Base-by-base conservation (phyloP, 129 eudicot genomes). In the Deinandra increscens region DNA sequence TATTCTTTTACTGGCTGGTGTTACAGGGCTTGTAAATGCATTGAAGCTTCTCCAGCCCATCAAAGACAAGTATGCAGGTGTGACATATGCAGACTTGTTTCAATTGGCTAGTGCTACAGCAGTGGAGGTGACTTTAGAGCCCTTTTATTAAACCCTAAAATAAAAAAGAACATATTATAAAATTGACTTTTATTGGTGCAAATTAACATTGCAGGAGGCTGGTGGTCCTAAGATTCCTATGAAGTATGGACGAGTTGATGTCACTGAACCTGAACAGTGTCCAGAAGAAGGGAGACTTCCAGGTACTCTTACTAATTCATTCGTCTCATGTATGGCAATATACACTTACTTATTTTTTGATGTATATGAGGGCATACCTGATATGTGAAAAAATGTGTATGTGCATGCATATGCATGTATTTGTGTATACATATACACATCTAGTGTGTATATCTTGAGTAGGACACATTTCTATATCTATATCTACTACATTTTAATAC, bases 251-350 rank as follows among this genome's bases (percentile, higher is more conserved):
- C 83, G 99, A 74, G 90, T 87, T 41, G 99, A 93, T 83, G 97
- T 84, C 36, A 43, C 97, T 67, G 84, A 62, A 60, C 92, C 99
- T 59, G 92, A 83, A 0, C 87, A 89, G 73, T 93, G 97, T 75
- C 99, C 99, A 69, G 99, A 93, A 85, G 99, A 93, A 83, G 99
- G 99, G 75, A 85, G 99, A 75, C 97, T 93, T 46, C 97, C 99
- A 23, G 99, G 99, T 93, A 66, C 70, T 31, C 44, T 68, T 41
- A 60, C 9, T 69, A 15, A 58, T 58, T 26, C 17, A 56, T 56
- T 11, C 26, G 26, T 18, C 63, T 11, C 18, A 12, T 26, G 15
- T 55, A 55, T 26, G 38, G n/a, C 23, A 55, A 4, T 55, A 55
- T 23, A 11, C 1, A 56, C 37, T 11, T 11, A 56, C 37, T 11